Percentiles rank a stretch among this genome's conserved stretches.
Evolutionary conservation across 495 filamentous ascomycete species (phyloP).

Genomic region (Podospora bellae-mahoneyi): DNA sequence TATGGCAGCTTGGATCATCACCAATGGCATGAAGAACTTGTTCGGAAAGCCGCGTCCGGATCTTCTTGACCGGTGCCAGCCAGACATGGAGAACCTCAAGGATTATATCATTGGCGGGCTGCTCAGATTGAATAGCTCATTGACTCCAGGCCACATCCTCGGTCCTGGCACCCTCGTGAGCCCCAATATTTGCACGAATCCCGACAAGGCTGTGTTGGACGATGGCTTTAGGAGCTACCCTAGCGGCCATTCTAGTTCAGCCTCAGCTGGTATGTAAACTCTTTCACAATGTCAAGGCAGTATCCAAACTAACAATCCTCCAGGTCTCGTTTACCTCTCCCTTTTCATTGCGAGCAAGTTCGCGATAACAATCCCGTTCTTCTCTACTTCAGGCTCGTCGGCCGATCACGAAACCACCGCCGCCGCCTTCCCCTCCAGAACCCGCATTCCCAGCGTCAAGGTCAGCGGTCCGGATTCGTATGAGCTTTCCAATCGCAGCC

Average conservation of each 20-base stretch:
- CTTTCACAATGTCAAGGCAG: not conserved
- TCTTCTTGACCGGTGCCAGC: conserved; percentile 67
- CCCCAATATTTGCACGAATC: conserved; percentile 65
- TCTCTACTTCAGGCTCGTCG: conserved; percentile 43
- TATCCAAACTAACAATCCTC: not conserved
- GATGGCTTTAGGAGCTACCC: conserved; percentile 88
- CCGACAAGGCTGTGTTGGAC: conserved; percentile 61
- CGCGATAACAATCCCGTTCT: conserved; percentile 55
- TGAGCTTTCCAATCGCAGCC: conserved; percentile 27
- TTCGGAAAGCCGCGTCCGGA: conserved; percentile 85
- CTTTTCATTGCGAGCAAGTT: conserved; percentile 65
- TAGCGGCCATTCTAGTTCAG: conserved; percentile 58
- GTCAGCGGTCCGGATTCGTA: conserved; percentile 26
- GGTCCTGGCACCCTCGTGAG: conserved; percentile 57
- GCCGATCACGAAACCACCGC: conserved; percentile 34
- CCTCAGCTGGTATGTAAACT: conserved; percentile 57
- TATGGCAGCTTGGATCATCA: conserved; percentile 68
- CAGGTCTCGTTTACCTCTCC: conserved; percentile 71
- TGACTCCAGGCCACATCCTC: conserved; percentile 15
- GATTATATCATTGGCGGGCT: conserved; percentile 44
- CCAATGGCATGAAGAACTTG: conserved; percentile 78
- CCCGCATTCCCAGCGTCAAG: conserved; percentile 22
- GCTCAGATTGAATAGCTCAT: conserved; percentile 25
- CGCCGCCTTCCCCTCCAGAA: conserved; percentile 51
- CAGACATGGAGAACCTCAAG: conserved; percentile 44